Evolutionary conservation across 495 filamentous ascomycete species (phyloP), one percentile per base, ranked within the genome.

Genomic region (Hypoxylon lienhwacheense): DNA sequence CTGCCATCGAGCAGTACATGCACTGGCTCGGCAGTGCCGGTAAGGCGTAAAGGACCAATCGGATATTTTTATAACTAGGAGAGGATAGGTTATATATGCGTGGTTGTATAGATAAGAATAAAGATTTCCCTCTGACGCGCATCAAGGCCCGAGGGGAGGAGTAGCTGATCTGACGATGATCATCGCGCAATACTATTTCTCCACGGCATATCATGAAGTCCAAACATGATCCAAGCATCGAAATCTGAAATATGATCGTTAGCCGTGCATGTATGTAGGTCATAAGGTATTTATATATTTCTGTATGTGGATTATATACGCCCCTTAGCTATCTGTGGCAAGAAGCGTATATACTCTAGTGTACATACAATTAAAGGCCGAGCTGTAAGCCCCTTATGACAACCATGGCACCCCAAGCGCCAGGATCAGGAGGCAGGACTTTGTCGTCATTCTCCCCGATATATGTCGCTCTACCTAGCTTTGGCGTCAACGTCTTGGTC

Each of bases 1-100:
- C 81, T 70, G 83, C 82, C 52, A 82, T 91, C 26, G 88, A 90
- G 74, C 70, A 78, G 57, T 84, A 83, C 63, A 88, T 88, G 79
- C 86, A 86, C 67, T 78, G 81, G 77, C 66, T 90, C 60, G 83
- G 83, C 4, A 83, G 81, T 41, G 74, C 76, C 7, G 85, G 85
- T 16, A 87, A 86, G 66, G 82, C 83, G 47, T 76, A 55, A 60
- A 4, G 14, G 19, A 20, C n/a, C n/a, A n/a, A n/a, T n/a, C n/a
- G n/a, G n/a, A n/a, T n/a, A n/a, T n/a, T n/a, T n/a, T n/a, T n/a
- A n/a, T n/a, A n/a, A n/a, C n/a, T n/a, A n/a, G n/a, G n/a, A n/a
- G n/a, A n/a, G n/a, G n/a, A n/a, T n/a, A n/a, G n/a, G n/a, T n/a
- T n/a, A n/a, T n/a, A n/a, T n/a, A n/a, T n/a, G n/a, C n/a, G n/a